Conservation (phyloP, 2,329 filamentous ascomycete species). For the Clathrospora elynae region DNA sequence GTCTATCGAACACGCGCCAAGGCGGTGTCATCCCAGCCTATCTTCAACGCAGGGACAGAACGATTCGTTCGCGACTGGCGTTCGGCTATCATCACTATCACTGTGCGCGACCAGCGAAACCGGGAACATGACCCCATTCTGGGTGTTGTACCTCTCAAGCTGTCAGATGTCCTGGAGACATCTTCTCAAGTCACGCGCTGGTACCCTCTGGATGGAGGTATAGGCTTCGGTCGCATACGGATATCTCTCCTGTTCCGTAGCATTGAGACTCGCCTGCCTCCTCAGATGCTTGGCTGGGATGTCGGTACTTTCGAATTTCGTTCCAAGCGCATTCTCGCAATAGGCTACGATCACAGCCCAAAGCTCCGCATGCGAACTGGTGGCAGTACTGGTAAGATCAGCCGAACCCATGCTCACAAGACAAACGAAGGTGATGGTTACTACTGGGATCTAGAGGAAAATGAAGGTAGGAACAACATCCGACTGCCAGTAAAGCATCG, state of each 20-base stretch:
- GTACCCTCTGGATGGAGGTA: slow-evolving; percentile 95
- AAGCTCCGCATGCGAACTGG: slow-evolving; percentile 83
- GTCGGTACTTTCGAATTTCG: slow-evolving; percentile 92
- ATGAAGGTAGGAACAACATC: slow-evolving; percentile 60
- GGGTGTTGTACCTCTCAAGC: slow-evolving; percentile 84
- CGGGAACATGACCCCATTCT: slow-evolving; percentile 93
- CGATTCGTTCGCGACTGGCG: slow-evolving; percentile 93
- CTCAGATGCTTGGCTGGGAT: slow-evolving; percentile 86
- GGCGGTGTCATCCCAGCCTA: slow-evolving; percentile 90
- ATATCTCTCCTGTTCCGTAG: slow-evolving; percentile 90
- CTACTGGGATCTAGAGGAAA: slow-evolving; percentile 62
- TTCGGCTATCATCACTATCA: slow-evolving; percentile 81
- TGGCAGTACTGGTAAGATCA: slow-evolving; percentile 75
- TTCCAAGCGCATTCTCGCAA: slow-evolving; percentile 70
- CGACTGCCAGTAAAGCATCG: slow-evolving; percentile 87
- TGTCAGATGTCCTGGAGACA: slow-evolving; percentile 86
- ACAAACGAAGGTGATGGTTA: slow-evolving; percentile 64
- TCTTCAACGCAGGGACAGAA: slow-evolving; percentile 96
- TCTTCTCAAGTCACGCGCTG: slow-evolving; percentile 86
- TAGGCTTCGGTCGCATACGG: slow-evolving; percentile 85
- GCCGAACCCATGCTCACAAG: slow-evolving; percentile 65
- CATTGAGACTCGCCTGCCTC: slow-evolving; percentile 84
- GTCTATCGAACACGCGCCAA: slow-evolving; percentile 94
- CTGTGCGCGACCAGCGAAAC: slow-evolving; percentile 85
- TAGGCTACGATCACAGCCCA: slow-evolving; percentile 64